A percentile compares a stretch with the other conserved stretches of the same genome.
phyloP scores from a whole-genome alignment of 2,329 filamentous ascomycete genomes.

The Huntiella savannae region DNA sequence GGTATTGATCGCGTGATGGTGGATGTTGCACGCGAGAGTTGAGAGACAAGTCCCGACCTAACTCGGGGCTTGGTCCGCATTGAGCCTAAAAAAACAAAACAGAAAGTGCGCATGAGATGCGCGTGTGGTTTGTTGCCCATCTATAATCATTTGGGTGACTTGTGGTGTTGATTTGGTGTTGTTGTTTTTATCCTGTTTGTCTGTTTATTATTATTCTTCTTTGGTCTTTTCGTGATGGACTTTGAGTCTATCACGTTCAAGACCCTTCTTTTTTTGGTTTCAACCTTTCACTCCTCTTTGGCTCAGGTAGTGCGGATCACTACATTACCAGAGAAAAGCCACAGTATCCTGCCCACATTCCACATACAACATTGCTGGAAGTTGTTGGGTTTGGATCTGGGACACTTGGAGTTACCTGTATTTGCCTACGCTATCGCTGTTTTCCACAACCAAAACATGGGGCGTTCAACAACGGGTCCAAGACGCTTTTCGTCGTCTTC shows the following conservation, averaged over 20 bases:
- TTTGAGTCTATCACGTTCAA: neutral
- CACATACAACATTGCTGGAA: conserved; percentile 55
- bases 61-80: conserved; percentile 9
- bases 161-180: neutral
- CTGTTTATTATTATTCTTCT: neutral
- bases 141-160: neutral
- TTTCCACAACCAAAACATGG: conserved; percentile 75
- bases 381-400: conserved; percentile 22
- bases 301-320: conserved; percentile 12
- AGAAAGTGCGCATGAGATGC: neutral
- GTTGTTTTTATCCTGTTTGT: neutral
- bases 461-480: conserved; percentile 62
- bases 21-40: conserved; percentile 8
- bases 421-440: conserved; percentile 49
- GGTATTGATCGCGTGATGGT: conserved; percentile 1
- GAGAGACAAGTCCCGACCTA: conserved; percentile 4
- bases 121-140: neutral
- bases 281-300: conserved; percentile 10
- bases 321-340: conserved; percentile 13
- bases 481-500: conserved; percentile 39
- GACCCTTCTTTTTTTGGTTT: neutral
- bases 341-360: conserved; percentile 14
- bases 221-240: neutral
- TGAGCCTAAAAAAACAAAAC: conserved; percentile 10
- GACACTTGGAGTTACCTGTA: conserved; percentile 42